Base-by-base conservation (phyloP, 2,329 filamentous ascomycete genomes). In the Microsporum canis region DNA sequence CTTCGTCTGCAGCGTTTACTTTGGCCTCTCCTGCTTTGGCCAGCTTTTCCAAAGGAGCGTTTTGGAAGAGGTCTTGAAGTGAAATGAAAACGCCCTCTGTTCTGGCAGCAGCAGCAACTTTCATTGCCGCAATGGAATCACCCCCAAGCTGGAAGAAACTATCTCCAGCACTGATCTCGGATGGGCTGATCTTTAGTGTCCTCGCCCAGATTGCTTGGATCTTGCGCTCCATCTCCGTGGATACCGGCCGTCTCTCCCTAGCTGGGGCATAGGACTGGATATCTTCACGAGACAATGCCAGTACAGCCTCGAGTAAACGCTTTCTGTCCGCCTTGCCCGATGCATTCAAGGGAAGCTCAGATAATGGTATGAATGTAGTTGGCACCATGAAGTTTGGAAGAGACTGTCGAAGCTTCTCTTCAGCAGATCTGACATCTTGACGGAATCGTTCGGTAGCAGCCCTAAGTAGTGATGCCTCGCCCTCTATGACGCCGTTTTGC, bases 311-410 rank as follows among this genome's bases (percentile, higher is more conserved):
- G 14, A 70, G 65, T 12, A 74, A 60, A 10, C 29, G 12, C 58
- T 62, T 62, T 43, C 73, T 67, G 57, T 75, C 70, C 2, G 71
- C 64, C 59, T 75, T 75, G 0, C 71, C 72, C 29, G 71, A 73
- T 8, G 70, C 71, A 1, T 69, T 70, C 66, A 72, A 68, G 1
- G 72, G 73, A 14, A 62, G 43, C 29, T 8, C 12, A 8, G 53
- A 29, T 10, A 69, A 31, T 10, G 41, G 58, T 27, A 60, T 43
- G 17, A 62, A 58, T 29, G 59, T 60, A 3, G 29, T 39, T 23
- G 61, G 61, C 4, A 62, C 53, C 61, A 62, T 62, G 43, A 58
- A 62, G 73, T 71, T n/a, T 59, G 66, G 6, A 64, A 69, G 29
- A 14, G 43, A 47, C 34, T 59, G n/a, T 10, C 57, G 41, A 47